These are phyloP conservation scores for Thalia dealbata DNA, from an alignment of 176 grass and related monocot genomes.

Conservation along the genomic window DNA sequence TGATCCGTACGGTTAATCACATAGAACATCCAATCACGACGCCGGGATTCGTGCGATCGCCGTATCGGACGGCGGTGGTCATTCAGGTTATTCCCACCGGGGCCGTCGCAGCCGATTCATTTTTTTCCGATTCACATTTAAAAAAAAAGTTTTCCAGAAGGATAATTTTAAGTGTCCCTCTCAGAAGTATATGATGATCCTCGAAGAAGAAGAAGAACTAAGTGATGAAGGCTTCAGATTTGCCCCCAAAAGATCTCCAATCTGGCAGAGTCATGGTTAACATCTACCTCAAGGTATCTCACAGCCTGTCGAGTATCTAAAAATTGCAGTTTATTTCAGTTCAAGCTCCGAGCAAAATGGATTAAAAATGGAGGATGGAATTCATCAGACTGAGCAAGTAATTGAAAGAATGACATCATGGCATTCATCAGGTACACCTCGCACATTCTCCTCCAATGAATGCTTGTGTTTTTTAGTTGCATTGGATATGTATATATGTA, in stretches of 20 bases:
- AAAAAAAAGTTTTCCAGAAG: neutral
- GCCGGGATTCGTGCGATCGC: neutral
- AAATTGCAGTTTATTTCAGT: neutral
- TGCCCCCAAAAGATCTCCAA: neutral
- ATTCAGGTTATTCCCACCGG: no score
- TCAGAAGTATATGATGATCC: neutral
- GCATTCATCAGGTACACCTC: neutral
- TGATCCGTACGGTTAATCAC: neutral
- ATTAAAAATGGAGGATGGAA: neutral
- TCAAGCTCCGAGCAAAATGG: neutral
- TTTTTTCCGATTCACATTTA: neutral
- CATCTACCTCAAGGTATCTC: neutral
- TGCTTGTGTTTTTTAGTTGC: neutral
- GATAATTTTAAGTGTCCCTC: neutral
- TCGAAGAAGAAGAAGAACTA: no score
- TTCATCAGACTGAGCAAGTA: neutral
- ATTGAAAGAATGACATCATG: neutral
- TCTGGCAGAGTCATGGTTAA: neutral
- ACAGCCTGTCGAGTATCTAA: conserved; percentile 3
- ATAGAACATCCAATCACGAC: neutral
- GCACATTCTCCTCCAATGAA: neutral
- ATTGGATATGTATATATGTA: neutral
- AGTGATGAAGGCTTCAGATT: neutral
- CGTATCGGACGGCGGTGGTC: neutral
- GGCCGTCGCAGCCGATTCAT: neutral